Conservation (phyloP, 345 rosid genomes). For the Heritiera littoralis region DNA sequence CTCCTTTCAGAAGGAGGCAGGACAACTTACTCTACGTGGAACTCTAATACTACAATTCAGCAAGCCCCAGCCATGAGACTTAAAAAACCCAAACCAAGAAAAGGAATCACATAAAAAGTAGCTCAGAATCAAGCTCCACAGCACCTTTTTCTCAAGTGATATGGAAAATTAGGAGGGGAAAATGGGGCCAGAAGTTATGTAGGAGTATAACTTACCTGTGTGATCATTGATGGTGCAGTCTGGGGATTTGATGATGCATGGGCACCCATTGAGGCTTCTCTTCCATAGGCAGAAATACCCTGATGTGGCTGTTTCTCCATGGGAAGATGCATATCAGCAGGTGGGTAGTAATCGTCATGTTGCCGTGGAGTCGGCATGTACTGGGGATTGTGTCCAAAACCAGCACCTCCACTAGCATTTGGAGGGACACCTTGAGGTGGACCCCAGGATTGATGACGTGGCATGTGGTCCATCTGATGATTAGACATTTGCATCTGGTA, state of each 20-base stretch:
- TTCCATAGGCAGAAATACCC: conserved; percentile 94
- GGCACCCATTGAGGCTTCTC: conserved; percentile 76
- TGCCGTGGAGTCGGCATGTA: conserved; percentile 87
- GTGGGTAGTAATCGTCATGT: conserved; percentile 76
- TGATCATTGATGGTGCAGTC: conserved; percentile 83
- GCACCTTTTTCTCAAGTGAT: neutral
- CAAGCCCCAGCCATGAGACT: neutral
- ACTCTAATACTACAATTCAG: neutral
- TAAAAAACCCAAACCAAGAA: neutral
- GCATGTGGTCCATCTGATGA: conserved; percentile 84
- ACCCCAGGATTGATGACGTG: conserved; percentile 89
- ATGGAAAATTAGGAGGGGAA: neutral
- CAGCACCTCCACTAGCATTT: conserved; percentile 65
- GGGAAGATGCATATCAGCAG: conserved; percentile 78
- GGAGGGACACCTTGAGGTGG: conserved; percentile 87
- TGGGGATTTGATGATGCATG: conserved; percentile 67
- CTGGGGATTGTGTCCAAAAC: conserved; percentile 72
- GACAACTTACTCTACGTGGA: conserved; percentile 8
- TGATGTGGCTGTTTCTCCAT: conserved; percentile 96
- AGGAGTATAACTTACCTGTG: conserved; percentile 58
- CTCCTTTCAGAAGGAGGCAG: neutral
- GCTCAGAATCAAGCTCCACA: neutral
- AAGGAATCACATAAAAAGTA: neutral
- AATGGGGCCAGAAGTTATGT: neutral
- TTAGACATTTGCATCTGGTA: conserved; percentile 82